Percentiles rank a stretch among this genome's conserved stretches.
These are phyloP conservation scores for Fomitopsis serialis DNA, from an alignment of 768 basidiomycete genomes.

Conservation along the genomic window DNA sequence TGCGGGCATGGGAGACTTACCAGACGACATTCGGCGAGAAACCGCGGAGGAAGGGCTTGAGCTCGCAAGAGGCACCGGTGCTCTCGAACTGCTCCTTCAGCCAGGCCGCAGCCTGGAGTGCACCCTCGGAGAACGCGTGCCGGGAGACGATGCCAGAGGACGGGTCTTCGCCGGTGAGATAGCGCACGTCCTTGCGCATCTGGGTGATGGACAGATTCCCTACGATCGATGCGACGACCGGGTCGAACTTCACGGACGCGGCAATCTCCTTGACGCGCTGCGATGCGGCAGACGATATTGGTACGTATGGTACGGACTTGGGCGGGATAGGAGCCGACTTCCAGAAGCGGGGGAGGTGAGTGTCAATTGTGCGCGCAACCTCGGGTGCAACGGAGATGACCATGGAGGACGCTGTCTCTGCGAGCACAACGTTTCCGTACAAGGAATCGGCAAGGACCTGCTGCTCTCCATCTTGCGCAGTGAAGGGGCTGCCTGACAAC, in stretches of 20 bases:
- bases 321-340: slow-evolving; percentile 59
- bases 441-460: slow-evolving; percentile 1
- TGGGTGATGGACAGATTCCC: slow-evolving; percentile 60
- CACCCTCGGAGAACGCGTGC: slow-evolving; percentile 76
- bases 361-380: slow-evolving; percentile 34
- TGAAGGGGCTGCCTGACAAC: not conserved
- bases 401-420: slow-evolving; percentile 37
- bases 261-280: slow-evolving; percentile 56
- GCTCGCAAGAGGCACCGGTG: slow-evolving; percentile 68
- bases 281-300: slow-evolving; percentile 53
- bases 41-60: slow-evolving; percentile 59
- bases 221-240: slow-evolving; percentile 62
- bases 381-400: slow-evolving; percentile 36
- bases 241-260: slow-evolving; percentile 56
- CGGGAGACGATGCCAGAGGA: slow-evolving; percentile 67
- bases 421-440: slow-evolving; percentile 25
- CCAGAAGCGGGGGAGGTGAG: slow-evolving; percentile 62
- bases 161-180: slow-evolving; percentile 81
- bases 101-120: slow-evolving; percentile 64
- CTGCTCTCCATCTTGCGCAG: slow-evolving; percentile 5
- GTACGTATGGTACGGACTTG: slow-evolving; percentile 39
- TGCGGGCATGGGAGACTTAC: slow-evolving; percentile 27
- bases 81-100: slow-evolving; percentile 68
- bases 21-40: slow-evolving; percentile 89
- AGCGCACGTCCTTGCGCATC: slow-evolving; percentile 69